Evolutionary conservation across 2,329 filamentous ascomycete genomes (phyloP), one percentile per base, ranked within the genome.

Genomic region (Colletotrichum liriopes): DNA sequence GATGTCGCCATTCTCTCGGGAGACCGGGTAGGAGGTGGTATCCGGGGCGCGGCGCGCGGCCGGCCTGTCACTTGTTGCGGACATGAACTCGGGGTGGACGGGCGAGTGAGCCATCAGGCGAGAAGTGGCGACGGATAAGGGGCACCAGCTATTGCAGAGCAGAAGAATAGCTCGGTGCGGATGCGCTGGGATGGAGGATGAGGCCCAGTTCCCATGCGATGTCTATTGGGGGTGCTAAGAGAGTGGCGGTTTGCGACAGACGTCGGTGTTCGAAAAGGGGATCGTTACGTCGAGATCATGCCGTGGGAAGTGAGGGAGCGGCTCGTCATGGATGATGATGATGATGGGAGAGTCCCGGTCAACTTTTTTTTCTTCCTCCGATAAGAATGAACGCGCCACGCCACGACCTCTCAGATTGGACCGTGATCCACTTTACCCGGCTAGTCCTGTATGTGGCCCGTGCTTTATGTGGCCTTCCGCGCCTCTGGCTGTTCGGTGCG

Each of bases 1-100:
- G 5, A 87, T 82, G 68, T 89, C 88, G 45, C 90, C 91, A 18
- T 87, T 88, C 78, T 93, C 91, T 55, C 90, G 85, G 60, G 91
- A 92, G 43, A 62, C 71, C 18, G 69, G 56, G n/a, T 64, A 74
- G 12, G 73, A 74, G 41, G 62, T 66, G 45, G 72, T 74, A 47
- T 74, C 72, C 20, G 73, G 64, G 20, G 43, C 55, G 20, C 56
- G 63, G 61, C 65, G 59, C 39, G 65, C 11, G 16, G 62, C 56
- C 14, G 79, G 76, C 35, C 71, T 73, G 58, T 82, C 79, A 66
- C 82, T 79, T 70, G 77, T 76, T 72, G 77, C 77, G 58, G 79
- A 74, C 73, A 79, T 76, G 68, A 81, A 78, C 54, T 72, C 64
- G 32, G 75, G 32, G 47, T 77, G 71, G 47, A 73, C 74, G 61